Base-by-base conservation (phyloP, 116 monocot species). In the Cymodocea nodosa region DNA sequence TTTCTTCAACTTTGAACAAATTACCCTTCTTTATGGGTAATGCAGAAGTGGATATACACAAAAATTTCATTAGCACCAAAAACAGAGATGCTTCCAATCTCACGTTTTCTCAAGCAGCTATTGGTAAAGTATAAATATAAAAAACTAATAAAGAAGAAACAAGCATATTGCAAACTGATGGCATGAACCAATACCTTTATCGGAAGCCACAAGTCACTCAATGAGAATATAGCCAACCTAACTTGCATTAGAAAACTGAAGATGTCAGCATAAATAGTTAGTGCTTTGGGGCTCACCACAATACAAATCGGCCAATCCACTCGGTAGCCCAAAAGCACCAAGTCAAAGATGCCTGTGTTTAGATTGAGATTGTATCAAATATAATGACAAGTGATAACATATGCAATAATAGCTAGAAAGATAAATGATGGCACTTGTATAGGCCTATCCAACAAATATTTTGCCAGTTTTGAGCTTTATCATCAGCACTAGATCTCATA, bases 241-340 rank as follows among this genome's bases (percentile, higher is more conserved):
- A 86, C 77, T 82, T 86, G 80, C 75, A 89, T 63, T 57, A 99
- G 81, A 79, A 82, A 92, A 68, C 74, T 75, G 73, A 92, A 99
- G 58, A 92, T 86, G 20, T 84, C 82, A 73, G 82, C 80, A 81
- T 99, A 99, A 60, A 83, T 79, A 72, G 74, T 74, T 70, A 99
- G 71, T 56, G 92, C 82, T 68, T 78, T 81, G 36, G 64, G 69
- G 70, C 84, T 83, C 63, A 92, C 65, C 71, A 89, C 59, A 68
- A 92, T 83, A 68, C 65, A 89, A 60, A 99, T 68, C 39, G 99
- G 99, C 99, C 99, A 99, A 20, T 89, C 89, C 59, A 89, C 83
- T 82, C 68, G 83, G 66, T 84, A 99, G 63, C 89, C 99, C 76
- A 99, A 78, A 50, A 60, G 63, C 44, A 99, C 62, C 56, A 68